Percentiles rank a stretch among this genome's conserved stretches.
These are phyloP conservation scores for Starmera dryadoides DNA, from an alignment of 805 yeast genomes.

Conservation along the genomic window DNA sequence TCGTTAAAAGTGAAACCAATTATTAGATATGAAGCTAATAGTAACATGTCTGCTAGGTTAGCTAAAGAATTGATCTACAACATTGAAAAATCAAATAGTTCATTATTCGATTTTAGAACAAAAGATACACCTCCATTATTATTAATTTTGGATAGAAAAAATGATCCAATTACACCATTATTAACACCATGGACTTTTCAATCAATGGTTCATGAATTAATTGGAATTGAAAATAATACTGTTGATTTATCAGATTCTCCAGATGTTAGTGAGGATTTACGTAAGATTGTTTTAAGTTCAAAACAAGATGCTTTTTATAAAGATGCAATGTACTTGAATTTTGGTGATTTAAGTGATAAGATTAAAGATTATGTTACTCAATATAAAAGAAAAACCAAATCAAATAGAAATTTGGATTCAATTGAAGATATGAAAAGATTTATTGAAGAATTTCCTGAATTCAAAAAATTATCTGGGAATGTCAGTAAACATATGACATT, in stretches of 20 bases:
- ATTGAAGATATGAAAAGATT: constrained; percentile 87
- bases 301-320: constrained; percentile 71
- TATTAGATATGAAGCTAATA: constrained; percentile 69
- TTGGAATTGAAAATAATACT: constrained; percentile 76
- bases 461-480: constrained; percentile 78
- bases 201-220: constrained; percentile 90
- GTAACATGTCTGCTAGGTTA: constrained; percentile 55
- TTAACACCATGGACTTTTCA: constrained; percentile 97
- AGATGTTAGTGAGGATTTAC: constrained; percentile 48
- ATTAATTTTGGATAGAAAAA: constrained; percentile 72
- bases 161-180: constrained; percentile 91
- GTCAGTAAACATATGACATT: constrained; percentile 89
- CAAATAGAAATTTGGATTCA: constrained; percentile 63
- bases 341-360: constrained; percentile 89
- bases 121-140: constrained; percentile 68
- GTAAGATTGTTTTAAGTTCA: constrained; percentile 57
- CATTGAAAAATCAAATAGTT: constrained; percentile 46
- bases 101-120: constrained; percentile 58
- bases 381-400: constrained; percentile 75
- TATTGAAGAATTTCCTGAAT: constrained; percentile 91
- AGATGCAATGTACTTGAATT: constrained; percentile 81
- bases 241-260: constrained; percentile 58
- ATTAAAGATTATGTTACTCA: constrained; percentile 79
- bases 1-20: constrained; percentile 74
- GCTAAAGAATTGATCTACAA: constrained; percentile 60